Conservation (phyloP, 2,329 filamentous ascomycete genomes). For the Paraphaeosphaeria sporulosa region DNA sequence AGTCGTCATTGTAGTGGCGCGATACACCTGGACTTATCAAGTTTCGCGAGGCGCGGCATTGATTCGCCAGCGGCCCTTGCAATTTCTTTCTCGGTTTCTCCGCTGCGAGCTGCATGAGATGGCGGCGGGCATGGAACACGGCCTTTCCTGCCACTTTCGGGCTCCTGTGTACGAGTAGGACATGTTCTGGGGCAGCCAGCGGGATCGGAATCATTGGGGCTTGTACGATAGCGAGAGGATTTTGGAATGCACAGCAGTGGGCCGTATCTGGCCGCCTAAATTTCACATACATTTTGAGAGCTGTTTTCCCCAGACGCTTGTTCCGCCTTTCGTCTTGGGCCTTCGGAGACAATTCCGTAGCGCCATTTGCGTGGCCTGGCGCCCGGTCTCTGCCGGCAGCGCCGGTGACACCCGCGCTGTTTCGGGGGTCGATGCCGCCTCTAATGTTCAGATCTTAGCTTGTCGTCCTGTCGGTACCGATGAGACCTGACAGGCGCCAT, state of each 20-base stretch:
- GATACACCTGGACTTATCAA: background rate
- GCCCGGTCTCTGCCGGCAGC: conserved; percentile 2
- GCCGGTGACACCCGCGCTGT: conserved; percentile 10
- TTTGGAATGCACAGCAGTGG: background rate
- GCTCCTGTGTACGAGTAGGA: conserved; percentile 4
- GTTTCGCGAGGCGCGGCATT: conserved; percentile 3
- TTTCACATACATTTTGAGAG: background rate
- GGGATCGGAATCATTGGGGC: background rate
- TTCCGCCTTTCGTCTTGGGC: background rate
- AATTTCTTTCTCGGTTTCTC: conserved; percentile 6
- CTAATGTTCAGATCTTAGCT: conserved; percentile 4
- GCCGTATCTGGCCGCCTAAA: background rate
- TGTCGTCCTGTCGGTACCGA: conserved; percentile 1
- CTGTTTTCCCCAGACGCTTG: background rate
- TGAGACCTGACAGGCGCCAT: conserved; percentile 7
- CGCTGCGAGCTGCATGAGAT: conserved; percentile 1
- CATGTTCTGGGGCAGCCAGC: background rate
- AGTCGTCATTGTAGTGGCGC: background rate
- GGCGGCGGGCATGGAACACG: background rate
- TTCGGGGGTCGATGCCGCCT: conserved; percentile 6
- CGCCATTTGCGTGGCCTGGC: background rate
- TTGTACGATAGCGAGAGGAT: conserved; percentile 5
- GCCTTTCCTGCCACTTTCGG: background rate
- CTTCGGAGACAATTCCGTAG: conserved; percentile 3
- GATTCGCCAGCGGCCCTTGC: background rate